These are phyloP conservation scores for Primulina eburnea DNA, from an alignment of 257 asterid species.

Conservation along the genomic window DNA sequence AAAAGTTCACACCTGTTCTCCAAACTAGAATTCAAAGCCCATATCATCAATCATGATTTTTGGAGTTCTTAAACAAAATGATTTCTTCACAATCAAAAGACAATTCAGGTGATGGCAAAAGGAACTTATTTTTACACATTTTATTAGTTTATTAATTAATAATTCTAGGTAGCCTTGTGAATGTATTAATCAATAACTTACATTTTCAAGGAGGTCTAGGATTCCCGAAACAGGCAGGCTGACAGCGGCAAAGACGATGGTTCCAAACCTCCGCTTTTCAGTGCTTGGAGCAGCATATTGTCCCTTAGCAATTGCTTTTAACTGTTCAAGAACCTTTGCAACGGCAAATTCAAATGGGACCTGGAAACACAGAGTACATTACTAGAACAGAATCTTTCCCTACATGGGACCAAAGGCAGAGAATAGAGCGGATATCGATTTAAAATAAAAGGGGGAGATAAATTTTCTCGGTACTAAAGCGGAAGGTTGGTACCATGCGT, in stretches of 20 bases:
- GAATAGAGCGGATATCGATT: neutral
- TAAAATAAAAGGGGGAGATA: neutral
- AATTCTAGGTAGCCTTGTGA: too few species aligned
- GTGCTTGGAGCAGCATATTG: slow-evolving; percentile 57
- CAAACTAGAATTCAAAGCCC: too few species aligned
- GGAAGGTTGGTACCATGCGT: neutral
- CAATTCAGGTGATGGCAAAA: too few species aligned
- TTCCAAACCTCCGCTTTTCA: slow-evolving; percentile 61
- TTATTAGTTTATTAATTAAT: too few species aligned
- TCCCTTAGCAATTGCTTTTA: slow-evolving; percentile 70
- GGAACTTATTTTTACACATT: too few species aligned
- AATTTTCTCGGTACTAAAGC: neutral
- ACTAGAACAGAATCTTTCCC: too few species aligned
- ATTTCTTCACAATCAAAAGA: too few species aligned
- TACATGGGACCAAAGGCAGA: neutral
- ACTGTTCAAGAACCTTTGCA: slow-evolving; percentile 59
- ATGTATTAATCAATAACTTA: slow-evolving; percentile 32
- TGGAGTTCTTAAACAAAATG: too few species aligned
- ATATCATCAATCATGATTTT: too few species aligned
- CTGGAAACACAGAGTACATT: slow-evolving; percentile 36
- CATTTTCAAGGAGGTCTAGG: slow-evolving; percentile 45
- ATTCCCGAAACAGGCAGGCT: slow-evolving; percentile 70
- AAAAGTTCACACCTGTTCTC: too few species aligned
- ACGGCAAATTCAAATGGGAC: slow-evolving; percentile 71
- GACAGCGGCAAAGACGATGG: slow-evolving; percentile 79